A percentile compares a stretch with the other conserved stretches of the same genome.
These are phyloP conservation scores for Xylaria grammica DNA, from an alignment of 495 filamentous ascomycete genomes.

Conservation along the genomic window DNA sequence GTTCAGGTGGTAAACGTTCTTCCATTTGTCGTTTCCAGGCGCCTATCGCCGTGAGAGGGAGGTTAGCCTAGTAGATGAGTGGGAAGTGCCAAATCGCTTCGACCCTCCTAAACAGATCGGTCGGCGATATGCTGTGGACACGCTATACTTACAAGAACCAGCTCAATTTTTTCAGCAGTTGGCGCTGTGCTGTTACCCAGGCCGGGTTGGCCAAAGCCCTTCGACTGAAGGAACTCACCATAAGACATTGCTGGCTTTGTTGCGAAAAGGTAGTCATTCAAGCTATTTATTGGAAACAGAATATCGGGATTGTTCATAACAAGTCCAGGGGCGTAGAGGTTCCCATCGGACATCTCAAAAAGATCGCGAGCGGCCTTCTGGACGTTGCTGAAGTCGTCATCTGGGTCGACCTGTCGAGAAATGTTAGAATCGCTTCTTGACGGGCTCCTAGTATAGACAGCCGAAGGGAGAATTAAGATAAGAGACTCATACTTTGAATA, in stretches of 20 bases:
- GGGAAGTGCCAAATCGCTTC: neutral
- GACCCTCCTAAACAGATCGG: neutral
- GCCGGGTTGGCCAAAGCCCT: neutral
- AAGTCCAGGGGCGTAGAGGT: neutral
- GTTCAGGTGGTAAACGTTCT: neutral
- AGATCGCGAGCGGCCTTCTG: neutral
- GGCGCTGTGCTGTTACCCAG: neutral
- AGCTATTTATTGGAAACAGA: neutral
- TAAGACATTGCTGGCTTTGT: neutral
- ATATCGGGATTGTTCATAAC: constrained; percentile 6
- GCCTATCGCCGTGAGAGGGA: neutral
- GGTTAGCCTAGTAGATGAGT: neutral
- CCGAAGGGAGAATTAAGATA: neutral
- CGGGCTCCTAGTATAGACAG: neutral
- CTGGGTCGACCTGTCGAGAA: neutral
- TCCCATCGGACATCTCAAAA: neutral
- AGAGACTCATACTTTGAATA: neutral
- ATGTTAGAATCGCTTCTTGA: neutral
- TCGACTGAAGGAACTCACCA: neutral
- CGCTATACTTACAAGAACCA: neutral
- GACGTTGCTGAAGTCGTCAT: constrained; percentile 1
- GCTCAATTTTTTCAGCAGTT: neutral
- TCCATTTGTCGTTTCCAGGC: neutral
- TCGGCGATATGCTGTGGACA: neutral
- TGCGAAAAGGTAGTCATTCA: neutral